Percentiles rank a stretch among this genome's conserved stretches.
Evolutionary conservation across 371 early-diverging fungal genomes (phyloP).

Genomic region (Actinomucor elegans): DNA sequence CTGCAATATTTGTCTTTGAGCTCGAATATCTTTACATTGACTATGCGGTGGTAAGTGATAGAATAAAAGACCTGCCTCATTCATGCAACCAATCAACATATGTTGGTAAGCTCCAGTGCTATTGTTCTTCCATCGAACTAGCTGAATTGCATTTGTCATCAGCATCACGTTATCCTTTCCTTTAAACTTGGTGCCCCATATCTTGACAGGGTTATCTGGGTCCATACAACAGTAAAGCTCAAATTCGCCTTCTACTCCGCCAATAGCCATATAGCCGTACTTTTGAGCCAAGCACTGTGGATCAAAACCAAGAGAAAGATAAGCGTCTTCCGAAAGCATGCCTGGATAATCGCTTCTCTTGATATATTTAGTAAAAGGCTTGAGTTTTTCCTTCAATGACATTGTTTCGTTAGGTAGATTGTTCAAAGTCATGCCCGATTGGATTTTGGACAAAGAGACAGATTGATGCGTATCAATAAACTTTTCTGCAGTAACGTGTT

Average conservation of each 20-base stretch:
- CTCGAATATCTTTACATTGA: slow-evolving; percentile 15
- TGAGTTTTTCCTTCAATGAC: slow-evolving; percentile 10
- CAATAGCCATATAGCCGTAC: slow-evolving; percentile 58
- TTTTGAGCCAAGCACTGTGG: slow-evolving; percentile 51
- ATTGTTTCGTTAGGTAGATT: no score
- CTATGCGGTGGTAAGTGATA: slow-evolving; percentile 39
- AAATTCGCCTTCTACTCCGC: slow-evolving; percentile 46
- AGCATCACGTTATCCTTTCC: slow-evolving; percentile 37
- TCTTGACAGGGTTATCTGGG: slow-evolving; percentile 23
- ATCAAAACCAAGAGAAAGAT: slow-evolving; percentile 34
- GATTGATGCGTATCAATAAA: slow-evolving; percentile 23
- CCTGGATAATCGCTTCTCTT: slow-evolving; percentile 35
- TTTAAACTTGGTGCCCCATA: slow-evolving; percentile 38
- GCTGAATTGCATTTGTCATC: slow-evolving; percentile 58
- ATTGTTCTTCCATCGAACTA: slow-evolving; percentile 48
- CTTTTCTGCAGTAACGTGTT: neutral
- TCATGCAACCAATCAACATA: slow-evolving; percentile 42
- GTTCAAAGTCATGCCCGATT: no score
- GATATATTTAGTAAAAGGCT: slow-evolving; percentile 47
- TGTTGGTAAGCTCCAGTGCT: slow-evolving; percentile 12
- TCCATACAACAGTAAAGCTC: slow-evolving; percentile 52
- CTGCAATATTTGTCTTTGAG: slow-evolving; percentile 9
- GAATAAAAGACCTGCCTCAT: slow-evolving; percentile 46
- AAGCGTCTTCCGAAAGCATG: slow-evolving; percentile 23
- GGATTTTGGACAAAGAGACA: slow-evolving; percentile 5